Base-by-base conservation (phyloP, 306 rosid genomes). In the Glycyrrhiza uralensis region DNA sequence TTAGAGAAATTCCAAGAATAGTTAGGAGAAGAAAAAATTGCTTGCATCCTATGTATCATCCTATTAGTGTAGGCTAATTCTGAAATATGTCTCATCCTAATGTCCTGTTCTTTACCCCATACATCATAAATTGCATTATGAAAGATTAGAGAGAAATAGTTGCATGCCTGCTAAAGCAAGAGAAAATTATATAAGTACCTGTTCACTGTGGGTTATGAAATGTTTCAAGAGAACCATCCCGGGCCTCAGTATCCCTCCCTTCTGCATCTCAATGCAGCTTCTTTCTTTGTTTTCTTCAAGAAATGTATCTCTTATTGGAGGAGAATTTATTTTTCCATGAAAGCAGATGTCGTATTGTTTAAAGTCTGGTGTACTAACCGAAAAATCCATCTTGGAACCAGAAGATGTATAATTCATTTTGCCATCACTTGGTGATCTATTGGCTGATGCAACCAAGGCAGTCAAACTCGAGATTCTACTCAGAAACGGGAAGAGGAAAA, bases 151-250 rank as follows among this genome's bases (percentile, higher is more conserved):
- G n/a, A n/a, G n/a, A n/a, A n/a, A n/a, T n/a, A n/a, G n/a, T n/a
- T n/a, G n/a, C n/a, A n/a, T n/a, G n/a, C n/a, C n/a, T n/a, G n/a
- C n/a, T n/a, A n/a, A n/a, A n/a, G n/a, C n/a, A n/a, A n/a, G n/a
- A n/a, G n/a, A n/a, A n/a, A n/a, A n/a, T n/a, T n/a, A n/a, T n/a
- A n/a, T n/a, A n/a, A n/a, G n/a, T n/a, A n/a, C n/a, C n/a, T n/a
- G n/a, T 1, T 26, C 72, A 19, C 10, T 14, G 58, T 32, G 81
- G 30, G 64, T 24, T 20, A 89, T 33, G 66, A n/a, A 81, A 45
- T n/a, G n/a, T 59, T 87, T 89, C 75, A 87, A 57, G 13, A 89
- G 84, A 66, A 83, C 82, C 96, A 85, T 87, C 29, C 92, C 89
- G 1, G 85, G 86, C 76, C 81, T 66, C 86, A 90, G 63, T 33